Conservation (phyloP, 2,329 filamentous ascomycete genomes). For the Tolypocladium ophioglossoides region DNA sequence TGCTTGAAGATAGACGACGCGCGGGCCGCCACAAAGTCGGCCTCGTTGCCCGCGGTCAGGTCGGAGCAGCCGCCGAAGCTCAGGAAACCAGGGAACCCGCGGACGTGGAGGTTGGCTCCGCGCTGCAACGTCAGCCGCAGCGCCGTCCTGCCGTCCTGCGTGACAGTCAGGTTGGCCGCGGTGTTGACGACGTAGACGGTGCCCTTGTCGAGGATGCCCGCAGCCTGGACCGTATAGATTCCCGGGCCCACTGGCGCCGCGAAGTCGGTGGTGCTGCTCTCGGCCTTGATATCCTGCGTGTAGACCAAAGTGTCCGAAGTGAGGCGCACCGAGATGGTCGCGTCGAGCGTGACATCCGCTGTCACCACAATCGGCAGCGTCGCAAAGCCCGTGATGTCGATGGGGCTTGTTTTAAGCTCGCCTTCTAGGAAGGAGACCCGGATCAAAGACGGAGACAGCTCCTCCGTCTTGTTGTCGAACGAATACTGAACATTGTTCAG, state of each 20-base stretch:
- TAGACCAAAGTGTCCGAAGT: not conserved
- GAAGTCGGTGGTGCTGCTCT: not conserved
- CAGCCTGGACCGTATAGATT: not conserved
- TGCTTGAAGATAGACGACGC: constrained; percentile 2
- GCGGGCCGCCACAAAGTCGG: constrained; percentile 2
- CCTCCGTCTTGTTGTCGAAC: not conserved
- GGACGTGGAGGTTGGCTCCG: not conserved
- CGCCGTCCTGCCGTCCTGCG: not conserved
- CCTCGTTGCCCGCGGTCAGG: not conserved
- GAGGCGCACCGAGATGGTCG: not conserved
- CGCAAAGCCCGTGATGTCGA: not conserved
- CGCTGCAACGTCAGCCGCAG: not conserved
- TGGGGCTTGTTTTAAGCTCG: not conserved
- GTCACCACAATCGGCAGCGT: not conserved
- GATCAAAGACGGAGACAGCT: not conserved
- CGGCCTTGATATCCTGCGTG: not conserved
- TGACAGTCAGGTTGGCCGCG: not conserved
- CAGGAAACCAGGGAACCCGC: not conserved
- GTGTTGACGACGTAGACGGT: not conserved
- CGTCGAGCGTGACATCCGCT: not conserved
- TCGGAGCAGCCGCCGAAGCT: constrained; percentile 3
- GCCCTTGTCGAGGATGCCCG: not conserved
- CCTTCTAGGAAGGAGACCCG: not conserved
- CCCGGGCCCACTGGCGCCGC: not conserved
- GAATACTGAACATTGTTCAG: constrained; percentile 1